phyloP scores from a whole-genome alignment of 31 red algal species.

The Porphyra umbilicalis region DNA sequence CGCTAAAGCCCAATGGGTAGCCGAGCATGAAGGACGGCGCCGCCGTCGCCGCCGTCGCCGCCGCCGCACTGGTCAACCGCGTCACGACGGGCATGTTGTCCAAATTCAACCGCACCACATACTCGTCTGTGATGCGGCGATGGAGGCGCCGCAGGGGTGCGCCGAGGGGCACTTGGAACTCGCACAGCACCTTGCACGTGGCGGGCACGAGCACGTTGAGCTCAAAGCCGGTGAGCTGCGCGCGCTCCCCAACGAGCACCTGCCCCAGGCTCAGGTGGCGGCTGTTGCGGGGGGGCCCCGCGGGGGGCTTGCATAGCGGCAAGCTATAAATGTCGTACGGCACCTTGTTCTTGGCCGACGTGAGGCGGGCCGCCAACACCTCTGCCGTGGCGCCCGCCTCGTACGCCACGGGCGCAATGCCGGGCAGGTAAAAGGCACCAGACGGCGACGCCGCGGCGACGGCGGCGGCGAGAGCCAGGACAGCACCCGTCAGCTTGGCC shows the following conservation, averaged over 20 bases:
- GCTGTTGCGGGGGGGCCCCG: constrained; percentile 25
- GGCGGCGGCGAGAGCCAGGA: not conserved
- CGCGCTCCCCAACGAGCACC: constrained; percentile 78
- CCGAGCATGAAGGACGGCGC: constrained; percentile 43
- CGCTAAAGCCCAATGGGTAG: constrained; percentile 55
- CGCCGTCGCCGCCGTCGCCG: not conserved
- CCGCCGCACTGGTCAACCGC: constrained; percentile 16
- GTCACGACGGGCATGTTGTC: constrained; percentile 93
- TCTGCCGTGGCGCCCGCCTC: constrained; percentile 42
- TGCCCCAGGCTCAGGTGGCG: constrained; percentile 73
- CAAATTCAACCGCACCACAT: constrained; percentile 75
- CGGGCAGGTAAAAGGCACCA: constrained; percentile 64
- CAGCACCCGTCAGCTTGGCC: not conserved
- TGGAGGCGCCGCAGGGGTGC: constrained; percentile 26
- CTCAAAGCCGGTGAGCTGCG: constrained; percentile 74
- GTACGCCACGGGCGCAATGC: constrained; percentile 73
- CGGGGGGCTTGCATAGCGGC: constrained; percentile 61
- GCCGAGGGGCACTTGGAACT: constrained; percentile 17
- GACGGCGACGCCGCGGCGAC: not conserved
- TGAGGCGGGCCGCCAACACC: constrained; percentile 78
- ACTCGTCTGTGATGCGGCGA: constrained; percentile 59
- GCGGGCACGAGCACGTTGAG: constrained; percentile 48
- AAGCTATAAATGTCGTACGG: constrained; percentile 87
- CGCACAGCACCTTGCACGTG: constrained; percentile 71
- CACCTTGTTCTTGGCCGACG: constrained; percentile 76